A percentile compares a stretch with the other conserved stretches of the same genome.
phyloP scores from a whole-genome alignment of 768 basidiomycete species.

The Kondoa subrosea region DNA sequence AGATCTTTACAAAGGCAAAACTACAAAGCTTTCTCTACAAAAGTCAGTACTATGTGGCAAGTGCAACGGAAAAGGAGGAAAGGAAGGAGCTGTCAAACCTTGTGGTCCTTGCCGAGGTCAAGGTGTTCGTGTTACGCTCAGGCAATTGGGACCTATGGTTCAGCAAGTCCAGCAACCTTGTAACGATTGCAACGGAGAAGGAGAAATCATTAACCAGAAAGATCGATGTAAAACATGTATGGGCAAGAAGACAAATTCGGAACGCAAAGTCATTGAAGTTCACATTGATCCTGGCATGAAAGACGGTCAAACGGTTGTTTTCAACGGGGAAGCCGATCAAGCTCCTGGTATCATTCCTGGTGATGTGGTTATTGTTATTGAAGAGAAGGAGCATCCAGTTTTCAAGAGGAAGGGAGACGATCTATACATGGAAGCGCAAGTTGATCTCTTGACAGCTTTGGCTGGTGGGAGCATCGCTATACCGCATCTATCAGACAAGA shows the following conservation, averaged over 20 bases:
- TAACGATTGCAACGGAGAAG: slow-evolving; percentile 80
- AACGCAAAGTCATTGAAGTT: slow-evolving; percentile 94
- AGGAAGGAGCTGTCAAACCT: slow-evolving; percentile 76
- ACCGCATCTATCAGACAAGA: slow-evolving; percentile 68
- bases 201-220: slow-evolving; percentile 83
- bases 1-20: slow-evolving; percentile 97
- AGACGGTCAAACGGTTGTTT: slow-evolving; percentile 74
- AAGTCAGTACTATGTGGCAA: slow-evolving; percentile 84
- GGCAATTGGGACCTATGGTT: slow-evolving; percentile 99
- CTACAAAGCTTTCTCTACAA: slow-evolving; percentile 88
- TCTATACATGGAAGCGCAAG: slow-evolving; percentile 65
- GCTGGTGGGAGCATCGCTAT: slow-evolving; percentile 80
- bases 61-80: slow-evolving; percentile 92
- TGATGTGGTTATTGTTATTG: slow-evolving; percentile 83
- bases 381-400: slow-evolving; percentile 74
- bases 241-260: slow-evolving; percentile 82
- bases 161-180: slow-evolving; percentile 95
- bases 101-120: slow-evolving; percentile 70
- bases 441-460: slow-evolving; percentile 83
- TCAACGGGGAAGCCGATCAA: slow-evolving; percentile 81
- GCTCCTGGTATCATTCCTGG: slow-evolving; percentile 74
- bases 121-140: slow-evolving; percentile 73
- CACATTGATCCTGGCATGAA: slow-evolving; percentile 98
- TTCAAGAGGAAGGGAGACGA: slow-evolving; percentile 82
- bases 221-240: slow-evolving; percentile 83